Base-by-base conservation (phyloP, 2,329 filamentous ascomycete species). In the Phialophora tarda region DNA sequence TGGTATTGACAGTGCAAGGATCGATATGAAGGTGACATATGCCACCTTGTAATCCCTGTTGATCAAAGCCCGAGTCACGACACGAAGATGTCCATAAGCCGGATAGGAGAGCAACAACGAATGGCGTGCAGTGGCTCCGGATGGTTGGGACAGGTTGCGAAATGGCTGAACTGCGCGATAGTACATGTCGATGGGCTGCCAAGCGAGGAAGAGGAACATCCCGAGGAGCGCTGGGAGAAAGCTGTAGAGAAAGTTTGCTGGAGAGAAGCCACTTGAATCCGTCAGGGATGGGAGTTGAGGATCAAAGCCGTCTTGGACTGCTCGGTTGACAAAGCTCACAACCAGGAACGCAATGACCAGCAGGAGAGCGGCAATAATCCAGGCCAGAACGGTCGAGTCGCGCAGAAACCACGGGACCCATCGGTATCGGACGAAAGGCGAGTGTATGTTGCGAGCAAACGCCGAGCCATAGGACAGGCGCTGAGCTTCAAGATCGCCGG, bases 211-310 rank as follows among this genome's bases (percentile, higher is more conserved):
- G 51, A 88, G 79, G 34, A 88, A 73, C 62, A 82, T 85, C 1
- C 83, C 87, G 48, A 89, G 82, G 3, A 88, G 65, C 0, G 83
- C 79, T 0, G 87, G 87, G 23, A 89, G 75, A 70, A 89, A 89
- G 70, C 84, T 87, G 80, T 93, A 97, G 59, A 97, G 80, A 79
- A 97, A 97, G 78, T 97, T 92, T 58, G 92, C 91, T 0, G 91
- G 83, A 1, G 92, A 96, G 78, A 96, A 97, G 21, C 90, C 91
- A 28, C 81, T 82, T 0, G 78, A 73, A 3, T 84, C 81, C 0
- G 91, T 87, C 2, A 82, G 80, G 0, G 89, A 87, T 10, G 83
- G 80, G 0, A 97, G 80, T 6, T 84, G 81, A 2, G 93, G 92
- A 6, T 84, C 77, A 76, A 96, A 97, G 8, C 93, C 93, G 7